A percentile compares a stretch with the other conserved stretches of the same genome.
Evolutionary conservation across 169 alveolate genomes (phyloP).

Genomic region (Cryptosporidium sp.): DNA sequence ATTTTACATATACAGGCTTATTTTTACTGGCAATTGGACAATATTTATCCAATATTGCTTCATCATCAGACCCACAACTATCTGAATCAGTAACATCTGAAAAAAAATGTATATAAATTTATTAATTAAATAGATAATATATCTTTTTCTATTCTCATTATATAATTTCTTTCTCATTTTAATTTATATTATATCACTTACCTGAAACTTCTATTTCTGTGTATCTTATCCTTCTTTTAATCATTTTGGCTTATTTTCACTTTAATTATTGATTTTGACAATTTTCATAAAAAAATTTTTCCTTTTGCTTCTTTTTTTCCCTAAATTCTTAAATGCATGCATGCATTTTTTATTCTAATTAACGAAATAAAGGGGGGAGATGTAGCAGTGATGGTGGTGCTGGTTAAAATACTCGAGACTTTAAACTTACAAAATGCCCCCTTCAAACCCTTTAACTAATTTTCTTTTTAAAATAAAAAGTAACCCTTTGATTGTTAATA

Average conservation of each 20-base stretch:
- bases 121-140: neutral
- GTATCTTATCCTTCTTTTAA: constrained; percentile 36
- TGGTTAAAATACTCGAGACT: too few relatives aligned
- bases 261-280: neutral
- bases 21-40: constrained; percentile 65
- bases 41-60: constrained; percentile 44
- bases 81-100: constrained; percentile 56
- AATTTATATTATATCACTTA: neutral
- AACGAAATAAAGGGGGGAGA: too few relatives aligned
- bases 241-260: constrained; percentile 7
- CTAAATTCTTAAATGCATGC: neutral
- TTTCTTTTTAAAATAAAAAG: too few relatives aligned
- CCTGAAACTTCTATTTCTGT: constrained; percentile 53
- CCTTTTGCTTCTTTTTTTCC: neutral
- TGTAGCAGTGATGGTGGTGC: too few relatives aligned
- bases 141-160: neutral
- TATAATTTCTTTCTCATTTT: neutral
- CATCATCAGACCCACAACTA: constrained; percentile 72
- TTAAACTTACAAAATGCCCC: too few relatives aligned
- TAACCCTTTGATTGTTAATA: too few relatives aligned
- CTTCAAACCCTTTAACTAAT: too few relatives aligned
- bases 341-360: neutral
- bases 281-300: neutral
- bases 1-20: constrained; percentile 26
- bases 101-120: neutral